phyloP scores from a whole-genome alignment of 2,329 filamentous ascomycete genomes.

The Magnaporthales sp. region DNA sequence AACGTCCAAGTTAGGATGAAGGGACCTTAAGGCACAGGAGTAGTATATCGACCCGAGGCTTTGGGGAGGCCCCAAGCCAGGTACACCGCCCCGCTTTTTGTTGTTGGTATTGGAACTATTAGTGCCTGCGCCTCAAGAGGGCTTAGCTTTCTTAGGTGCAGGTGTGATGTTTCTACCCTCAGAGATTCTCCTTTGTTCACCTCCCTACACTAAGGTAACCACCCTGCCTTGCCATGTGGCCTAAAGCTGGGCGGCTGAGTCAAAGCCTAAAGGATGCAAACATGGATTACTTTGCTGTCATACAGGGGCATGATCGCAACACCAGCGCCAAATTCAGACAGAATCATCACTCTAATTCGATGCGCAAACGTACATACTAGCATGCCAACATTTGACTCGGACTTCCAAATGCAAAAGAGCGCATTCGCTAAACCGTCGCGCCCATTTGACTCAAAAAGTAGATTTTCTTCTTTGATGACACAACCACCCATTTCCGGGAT shows the following conservation, averaged over 20 bases:
- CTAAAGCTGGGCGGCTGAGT: not conserved
- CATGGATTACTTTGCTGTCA: not conserved
- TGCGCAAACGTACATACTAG: not conserved
- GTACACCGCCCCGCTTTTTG: not conserved
- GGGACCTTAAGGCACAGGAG: not conserved
- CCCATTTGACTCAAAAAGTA: not conserved
- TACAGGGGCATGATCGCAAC: not conserved
- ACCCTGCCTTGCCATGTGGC: not conserved
- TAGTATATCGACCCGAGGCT: not conserved
- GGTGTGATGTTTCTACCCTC: too few relatives aligned
- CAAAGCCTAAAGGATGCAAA: not conserved
- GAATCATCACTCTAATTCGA: not conserved
- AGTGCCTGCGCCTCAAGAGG: too few relatives aligned
- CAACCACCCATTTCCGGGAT: not conserved
- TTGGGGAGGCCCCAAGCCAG: not conserved
- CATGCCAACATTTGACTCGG: not conserved
- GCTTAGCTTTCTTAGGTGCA: too few relatives aligned
- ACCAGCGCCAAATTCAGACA: not conserved
- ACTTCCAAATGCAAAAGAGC: not conserved
- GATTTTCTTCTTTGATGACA: not conserved
- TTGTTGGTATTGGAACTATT: not conserved
- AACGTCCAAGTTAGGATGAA: too few relatives aligned
- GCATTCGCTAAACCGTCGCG: not conserved
- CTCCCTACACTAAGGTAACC: not conserved
- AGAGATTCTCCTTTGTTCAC: too few relatives aligned